Evolutionary conservation across 129 eudicot genomes (phyloP).

Genomic region (Gnaphalium uliginosum): DNA sequence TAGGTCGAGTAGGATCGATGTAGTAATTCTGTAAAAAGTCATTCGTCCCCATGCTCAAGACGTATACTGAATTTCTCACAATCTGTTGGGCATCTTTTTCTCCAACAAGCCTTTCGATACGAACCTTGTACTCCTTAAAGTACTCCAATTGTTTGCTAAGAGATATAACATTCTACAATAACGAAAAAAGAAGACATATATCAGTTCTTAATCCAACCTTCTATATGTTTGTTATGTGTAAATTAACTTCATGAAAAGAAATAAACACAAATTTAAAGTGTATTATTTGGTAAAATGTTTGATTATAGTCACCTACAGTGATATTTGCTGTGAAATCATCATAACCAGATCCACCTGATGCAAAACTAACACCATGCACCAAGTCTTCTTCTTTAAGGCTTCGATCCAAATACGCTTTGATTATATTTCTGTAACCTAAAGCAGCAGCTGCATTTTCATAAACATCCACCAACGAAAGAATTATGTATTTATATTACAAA

Average conservation of each 20-base stretch:
- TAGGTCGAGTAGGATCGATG: constrained; percentile 44
- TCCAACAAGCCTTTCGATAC: constrained; percentile 46
- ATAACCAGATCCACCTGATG: constrained; percentile 69
- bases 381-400: constrained; percentile 40
- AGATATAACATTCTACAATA: constrained; percentile 46
- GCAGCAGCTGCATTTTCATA: constrained; percentile 41
- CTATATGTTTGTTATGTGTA: background rate
- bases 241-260: too few relatives aligned
- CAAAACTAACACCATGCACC: constrained; percentile 70
- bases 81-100: constrained; percentile 26
- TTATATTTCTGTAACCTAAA: constrained; percentile 39
- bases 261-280: too few relatives aligned
- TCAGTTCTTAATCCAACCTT: background rate
- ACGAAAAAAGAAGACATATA: background rate
- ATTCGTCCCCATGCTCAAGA: constrained; percentile 65
- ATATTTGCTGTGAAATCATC: constrained; percentile 62
- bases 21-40: constrained; percentile 69
- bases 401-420: constrained; percentile 52
- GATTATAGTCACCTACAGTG: constrained; percentile 37
- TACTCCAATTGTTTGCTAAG: constrained; percentile 60
- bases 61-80: constrained; percentile 40
- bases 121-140: constrained; percentile 53
- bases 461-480: background rate
- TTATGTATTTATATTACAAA: background rate
- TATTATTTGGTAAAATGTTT: background rate